A percentile compares a stretch with the other conserved stretches of the same genome.
These are phyloP conservation scores for Scedosporium minutisporum DNA, from an alignment of 2,329 filamentous ascomycete genomes.

Conservation along the genomic window DNA sequence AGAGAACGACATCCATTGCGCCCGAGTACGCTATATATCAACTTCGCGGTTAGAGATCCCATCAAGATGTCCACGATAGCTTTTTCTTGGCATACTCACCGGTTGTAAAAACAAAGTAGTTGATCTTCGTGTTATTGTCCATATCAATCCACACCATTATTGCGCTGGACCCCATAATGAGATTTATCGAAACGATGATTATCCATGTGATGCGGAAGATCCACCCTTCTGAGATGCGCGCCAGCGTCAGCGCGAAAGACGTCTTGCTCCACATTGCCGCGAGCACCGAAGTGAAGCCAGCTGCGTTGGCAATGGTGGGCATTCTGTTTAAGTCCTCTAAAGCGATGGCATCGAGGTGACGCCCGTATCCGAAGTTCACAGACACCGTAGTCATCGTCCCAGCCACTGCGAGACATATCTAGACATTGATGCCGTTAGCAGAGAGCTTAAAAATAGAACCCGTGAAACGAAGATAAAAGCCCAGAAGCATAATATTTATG, in stretches of 20 bases:
- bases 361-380: conserved; percentile 15
- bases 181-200: conserved; percentile 23
- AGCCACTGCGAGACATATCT: conserved; percentile 4
- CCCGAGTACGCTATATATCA: conserved; percentile 21
- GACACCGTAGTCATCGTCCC: conserved; percentile 6
- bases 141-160: conserved; percentile 14
- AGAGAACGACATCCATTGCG: conserved; percentile 27
- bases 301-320: conserved; percentile 18
- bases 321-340: conserved; percentile 15
- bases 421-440: not conserved
- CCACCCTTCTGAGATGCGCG: conserved; percentile 20
- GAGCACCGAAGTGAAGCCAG: conserved; percentile 21
- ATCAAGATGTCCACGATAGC: conserved; percentile 10
- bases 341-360: conserved; percentile 14
- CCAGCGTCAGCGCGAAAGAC: conserved; percentile 26
- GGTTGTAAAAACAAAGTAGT: conserved; percentile 11
- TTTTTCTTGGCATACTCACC: conserved; percentile 4
- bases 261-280: conserved; percentile 27
- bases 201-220: conserved; percentile 17
- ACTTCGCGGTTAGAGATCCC: conserved; percentile 9
- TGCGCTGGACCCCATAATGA: conserved; percentile 13
- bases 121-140: conserved; percentile 7
- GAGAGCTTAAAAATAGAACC: not conserved
- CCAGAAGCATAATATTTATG: not conserved
- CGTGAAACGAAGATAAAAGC: not conserved